Evolutionary conservation across 31 red algal genomes (phyloP), one percentile per base, ranked within the genome.

Genomic region (Odonthalia washingtoniensis): DNA sequence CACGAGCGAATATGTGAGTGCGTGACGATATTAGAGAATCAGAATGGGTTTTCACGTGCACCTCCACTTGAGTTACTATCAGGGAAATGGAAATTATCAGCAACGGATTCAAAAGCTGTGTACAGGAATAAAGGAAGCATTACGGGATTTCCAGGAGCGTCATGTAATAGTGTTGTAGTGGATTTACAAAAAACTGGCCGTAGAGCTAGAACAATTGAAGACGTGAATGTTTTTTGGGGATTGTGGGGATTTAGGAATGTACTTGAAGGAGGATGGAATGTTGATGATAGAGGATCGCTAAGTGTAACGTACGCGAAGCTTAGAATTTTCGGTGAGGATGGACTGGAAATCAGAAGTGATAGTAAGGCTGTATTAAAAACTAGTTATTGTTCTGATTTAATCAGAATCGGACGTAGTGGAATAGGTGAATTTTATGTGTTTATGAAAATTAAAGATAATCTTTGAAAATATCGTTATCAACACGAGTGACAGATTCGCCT

Each of bases 371-470:
- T 92, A 0, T 45, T 92, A 34, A 35, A 53, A 39, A 86, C 75
- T 1, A 81, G 82, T 28, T 92, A 86, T 65, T 92, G 90, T 63
- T 80, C 81, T 36, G 41, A 75, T 21, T 81, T 81, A 34, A 35
- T 92, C 9, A 73, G 90, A 31, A 65, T 92, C 38, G 90, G 82
- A 34, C 85, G 82, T 65, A 92, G 90, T 92, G 75, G 37, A 2
- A 63, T 52, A 33, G 76, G 81, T 5, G 90, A 92, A 46, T 85
- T 92, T 80, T 92, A 92, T 82, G 90, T 92, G 2, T 92, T 92
- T 70, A 57, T 87, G 31, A 75, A 31, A 32, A 76, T 83, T n/a
- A 83, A 78, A 41, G 83, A 52, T 39, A n/a, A n/a, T n/a, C n/a
- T n/a, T 87, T 46, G 43, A 90, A 95, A 40, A 83, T 77, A 32